Evolutionary conservation across 2,329 filamentous ascomycete species (phyloP).

Genomic region (Chaetothyriales sp.): DNA sequence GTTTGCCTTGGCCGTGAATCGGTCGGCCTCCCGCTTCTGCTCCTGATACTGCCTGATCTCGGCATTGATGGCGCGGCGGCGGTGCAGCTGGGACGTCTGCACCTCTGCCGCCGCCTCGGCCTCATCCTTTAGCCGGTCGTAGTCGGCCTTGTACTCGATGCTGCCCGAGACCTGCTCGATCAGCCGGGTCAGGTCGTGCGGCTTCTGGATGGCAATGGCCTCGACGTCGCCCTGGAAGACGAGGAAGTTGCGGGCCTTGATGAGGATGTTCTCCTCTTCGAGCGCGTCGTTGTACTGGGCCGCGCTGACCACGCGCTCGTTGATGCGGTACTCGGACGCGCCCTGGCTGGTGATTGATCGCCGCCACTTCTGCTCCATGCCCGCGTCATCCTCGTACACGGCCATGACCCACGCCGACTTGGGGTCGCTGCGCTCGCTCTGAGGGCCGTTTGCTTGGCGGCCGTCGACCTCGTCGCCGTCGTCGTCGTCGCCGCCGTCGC

Average conservation of each 20-base stretch:
- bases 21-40: slow-evolving; percentile 90
- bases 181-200: slow-evolving; percentile 79
- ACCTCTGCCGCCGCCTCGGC: slow-evolving; percentile 78
- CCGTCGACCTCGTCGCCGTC: slow-evolving; percentile 49
- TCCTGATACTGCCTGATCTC: slow-evolving; percentile 97
- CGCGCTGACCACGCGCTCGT: slow-evolving; percentile 75
- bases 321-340: slow-evolving; percentile 91
- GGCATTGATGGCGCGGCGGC: slow-evolving; percentile 85
- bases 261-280: slow-evolving; percentile 88
- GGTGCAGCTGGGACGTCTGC: slow-evolving; percentile 73
- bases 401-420: slow-evolving; percentile 98
- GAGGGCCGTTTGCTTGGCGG: slow-evolving; percentile 46
- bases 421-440: slow-evolving; percentile 54
- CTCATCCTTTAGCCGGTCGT: slow-evolving; percentile 77
- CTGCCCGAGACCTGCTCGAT: slow-evolving; percentile 98
- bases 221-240: slow-evolving; percentile 98
- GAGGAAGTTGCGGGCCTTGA: slow-evolving; percentile 94
- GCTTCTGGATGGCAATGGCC: slow-evolving; percentile 87
- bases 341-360: slow-evolving; percentile 80
- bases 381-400: slow-evolving; percentile 93
- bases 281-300: slow-evolving; percentile 88
- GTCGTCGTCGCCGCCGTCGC: slow-evolving; percentile 42
- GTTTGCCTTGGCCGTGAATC: slow-evolving; percentile 77
- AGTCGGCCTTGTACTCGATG: slow-evolving; percentile 84
- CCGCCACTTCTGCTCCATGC: slow-evolving; percentile 91